Base-by-base conservation (phyloP, 176 grass and related monocot genomes). In the Musa itinerans region DNA sequence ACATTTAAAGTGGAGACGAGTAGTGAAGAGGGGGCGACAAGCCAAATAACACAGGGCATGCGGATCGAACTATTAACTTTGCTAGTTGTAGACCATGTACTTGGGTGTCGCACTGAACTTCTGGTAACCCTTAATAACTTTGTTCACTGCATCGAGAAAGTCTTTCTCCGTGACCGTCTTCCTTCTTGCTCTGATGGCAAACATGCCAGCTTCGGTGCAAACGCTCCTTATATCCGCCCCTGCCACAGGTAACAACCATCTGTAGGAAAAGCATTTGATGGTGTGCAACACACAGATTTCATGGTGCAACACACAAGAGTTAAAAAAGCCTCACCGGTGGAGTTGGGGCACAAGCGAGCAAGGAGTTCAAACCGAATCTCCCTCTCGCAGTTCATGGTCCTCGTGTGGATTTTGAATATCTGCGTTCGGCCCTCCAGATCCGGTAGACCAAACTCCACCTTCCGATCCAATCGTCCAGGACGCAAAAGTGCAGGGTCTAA, bases 361-460 rank as follows among this genome's bases (percentile, higher is more conserved):
- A 97, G 85, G 23, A 97, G 88, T 71, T 97, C 93, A 1, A 97
- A 97, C 10, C 87, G 87, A 11, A 97, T 87, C 27, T 97, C 93
- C 20, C 93, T 79, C 69, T 97, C 93, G 0, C 90, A 93, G 2
- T 92, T 97, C 93, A 97, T 97, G 0, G 93, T 90, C 15, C 90
- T 85, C 6, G 93, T 92, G 65, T 97, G 93, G 9, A 97, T 97
- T 75, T 97, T 97, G 77, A 97, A 97, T 71, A 97, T 97, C 63
- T 97, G 90, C 14, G 93, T 97, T 1, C 93, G 83, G 1, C 93
- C 90, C 22, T 97, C 93, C 77, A 97, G 27, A 79, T 97, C 93
- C 65, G 93, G 87, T 34, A 96, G 54, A 13, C 93, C 93, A 73
- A 96, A 96, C 64, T 96, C 93, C 17, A 96, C 87, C 81, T 92